Evolutionary conservation across 129 eudicot genomes (phyloP), one percentile per base, ranked within the genome.

Genomic region (Artemisia annua): DNA sequence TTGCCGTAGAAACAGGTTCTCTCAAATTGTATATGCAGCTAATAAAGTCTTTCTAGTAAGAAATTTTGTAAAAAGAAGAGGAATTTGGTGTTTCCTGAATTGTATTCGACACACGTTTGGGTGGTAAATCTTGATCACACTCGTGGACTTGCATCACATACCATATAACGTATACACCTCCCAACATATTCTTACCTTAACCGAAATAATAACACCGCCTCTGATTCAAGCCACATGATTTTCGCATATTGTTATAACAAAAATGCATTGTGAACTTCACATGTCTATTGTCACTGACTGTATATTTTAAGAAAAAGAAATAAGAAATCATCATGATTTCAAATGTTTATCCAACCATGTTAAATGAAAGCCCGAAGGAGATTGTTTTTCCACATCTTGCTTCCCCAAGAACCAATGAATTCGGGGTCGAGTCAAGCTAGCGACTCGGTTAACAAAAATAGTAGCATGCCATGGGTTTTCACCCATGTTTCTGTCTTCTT

Each of bases 251-350:
- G 49, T 11, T 48, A 46, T 43, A 75, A 75, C 79, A 75, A 75
- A 75, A 75, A 75, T 75, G 64, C 73, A 66, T 43, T 53, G 64
- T 26, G 63, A 55, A 12, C 78, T 64, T 35, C 16, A 64, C 72
- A 66, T 69, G 64, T 77, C 54, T 57, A 2, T 20, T 24, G 63
- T 69, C 48, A 60, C 63, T 13, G 65, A 62, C 44, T 52, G 26
- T 66, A 78, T 63, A 70, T 24, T 63, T 70, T 70, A 43, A 59
- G 5, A 9, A 28, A 67, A 67, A 67, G 46, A 56, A 69, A 69
- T 65, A 70, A 70, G 81, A 48, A 61, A 62, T 77, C 50, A 62
- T 52, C 75, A 62, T 32, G 55, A 70, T 70, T 22, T 63, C n/a
- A n/a, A n/a, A n/a, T n/a, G n/a, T n/a, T n/a, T n/a, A n/a, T n/a